Conservation (phyloP, 257 asterid genomes). For the Rhazya stricta region DNA sequence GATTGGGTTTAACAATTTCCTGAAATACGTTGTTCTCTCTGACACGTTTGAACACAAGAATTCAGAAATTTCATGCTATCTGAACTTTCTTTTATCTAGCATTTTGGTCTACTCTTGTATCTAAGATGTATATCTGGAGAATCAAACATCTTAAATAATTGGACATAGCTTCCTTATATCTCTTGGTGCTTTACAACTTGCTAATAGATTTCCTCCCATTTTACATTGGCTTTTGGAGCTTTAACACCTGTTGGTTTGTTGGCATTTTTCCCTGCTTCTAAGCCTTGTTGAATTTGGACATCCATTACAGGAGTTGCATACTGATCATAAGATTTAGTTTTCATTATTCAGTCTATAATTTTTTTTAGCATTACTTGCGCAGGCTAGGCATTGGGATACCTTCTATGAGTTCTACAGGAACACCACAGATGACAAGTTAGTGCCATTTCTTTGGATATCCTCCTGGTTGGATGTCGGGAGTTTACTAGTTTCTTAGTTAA, state of each 20-base stretch:
- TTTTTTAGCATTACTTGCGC: constrained; percentile 17
- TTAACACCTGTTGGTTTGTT: background rate
- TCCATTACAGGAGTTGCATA: background rate
- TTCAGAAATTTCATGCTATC: no score
- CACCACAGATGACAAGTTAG: constrained; percentile 78
- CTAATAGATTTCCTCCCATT: no score
- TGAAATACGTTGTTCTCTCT: no score
- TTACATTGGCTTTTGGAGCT: background rate
- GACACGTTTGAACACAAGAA: background rate
- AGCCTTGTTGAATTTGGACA: background rate
- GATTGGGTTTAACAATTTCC: no score
- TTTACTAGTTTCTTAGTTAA: background rate
- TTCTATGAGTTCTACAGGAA: constrained; percentile 86
- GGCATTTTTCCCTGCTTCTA: background rate
- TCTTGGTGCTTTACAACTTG: background rate
- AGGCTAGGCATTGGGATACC: constrained; percentile 95
- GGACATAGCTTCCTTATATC: background rate
- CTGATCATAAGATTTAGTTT: background rate
- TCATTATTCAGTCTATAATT: background rate
- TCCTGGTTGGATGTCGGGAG: background rate
- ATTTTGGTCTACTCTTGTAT: background rate
- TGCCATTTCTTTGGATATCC: constrained; percentile 27
- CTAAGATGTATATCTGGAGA: background rate
- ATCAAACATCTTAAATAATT: background rate
- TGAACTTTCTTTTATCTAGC: no score